Evolutionary conservation across 1,139 yeast genomes (phyloP), one percentile per base, ranked within the genome.

Genomic region (Casaregolazyma suthepensis): DNA sequence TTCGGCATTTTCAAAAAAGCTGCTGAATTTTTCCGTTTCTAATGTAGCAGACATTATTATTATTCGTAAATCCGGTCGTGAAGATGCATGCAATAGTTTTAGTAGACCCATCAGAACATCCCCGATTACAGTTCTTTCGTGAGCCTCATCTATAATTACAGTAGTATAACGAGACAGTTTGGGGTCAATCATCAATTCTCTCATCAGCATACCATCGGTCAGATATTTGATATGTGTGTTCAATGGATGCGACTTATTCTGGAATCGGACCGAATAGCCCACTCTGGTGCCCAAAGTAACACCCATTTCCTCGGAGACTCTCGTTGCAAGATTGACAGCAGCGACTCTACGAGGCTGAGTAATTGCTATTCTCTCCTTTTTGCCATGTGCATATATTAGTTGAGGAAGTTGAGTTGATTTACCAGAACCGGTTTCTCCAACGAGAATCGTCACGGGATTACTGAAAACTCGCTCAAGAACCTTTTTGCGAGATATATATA

Each of bases 281-380:
- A 93, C 96, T 55, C 81, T 83, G 37, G 60, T 53, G 12, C 99
- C 99, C 10, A 93, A 68, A 13, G 67, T 68, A 5, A 64, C 59
- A 0, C 96, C 96, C 64, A 79, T 77, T 68, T 93, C 99, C 62
- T 88, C 91, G 20, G 96, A 82, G 1, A 93, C 99, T 71, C 99
- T 84, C 23, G 86, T 80, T 0, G 99, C 99, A 66, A 93, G 77
- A 57, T 90, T 90, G 50, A 94, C 89, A 1, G 99, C 99, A 1
- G 99, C 99, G 38, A 93, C 99, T 66, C 99, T 80, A 72, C 99
- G 83, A 1, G 99, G 99, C 71, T 93, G 99, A 0, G 99, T 93
- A 6, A 93, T 91, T 0, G 96, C 98, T 17, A 93, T 83, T 31
- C 79, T 75, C 56, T 80, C 81, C 35, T 72, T 69, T 56, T 74